Percentiles rank a stretch among this genome's conserved stretches.
phyloP scores from a whole-genome alignment of 2,329 filamentous ascomycete species.

The Tolypocladium cylindrosporum region DNA sequence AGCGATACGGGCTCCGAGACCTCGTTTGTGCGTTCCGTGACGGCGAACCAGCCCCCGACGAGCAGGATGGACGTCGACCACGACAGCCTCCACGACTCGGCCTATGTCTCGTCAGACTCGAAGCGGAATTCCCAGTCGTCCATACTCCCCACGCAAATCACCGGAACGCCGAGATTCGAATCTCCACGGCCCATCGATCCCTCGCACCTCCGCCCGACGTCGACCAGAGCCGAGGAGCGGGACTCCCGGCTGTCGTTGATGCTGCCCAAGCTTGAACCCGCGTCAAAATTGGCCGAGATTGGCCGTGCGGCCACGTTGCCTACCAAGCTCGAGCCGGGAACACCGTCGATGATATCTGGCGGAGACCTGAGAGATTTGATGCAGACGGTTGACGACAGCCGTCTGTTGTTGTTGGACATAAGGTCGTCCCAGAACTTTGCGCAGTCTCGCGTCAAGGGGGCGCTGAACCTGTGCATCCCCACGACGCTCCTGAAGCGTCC shows the following conservation, averaged over 20 bases:
- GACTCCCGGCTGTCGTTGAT: slow-evolving; percentile 46
- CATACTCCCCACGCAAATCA: slow-evolving; percentile 27
- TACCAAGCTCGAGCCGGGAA: slow-evolving; percentile 32
- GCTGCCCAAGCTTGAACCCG: slow-evolving; percentile 33
- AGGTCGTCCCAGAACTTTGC: slow-evolving; percentile 78
- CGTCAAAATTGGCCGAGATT: slow-evolving; percentile 15
- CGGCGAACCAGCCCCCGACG: slow-evolving; percentile 7
- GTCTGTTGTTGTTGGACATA: slow-evolving; percentile 69
- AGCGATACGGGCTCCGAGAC: slow-evolving; percentile 30
- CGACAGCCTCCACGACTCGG: slow-evolving; percentile 39
- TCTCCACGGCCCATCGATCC: slow-evolving; percentile 22
- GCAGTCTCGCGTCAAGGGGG: slow-evolving; percentile 63
- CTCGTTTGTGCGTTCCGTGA: slow-evolving; percentile 14
- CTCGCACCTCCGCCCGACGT: slow-evolving; percentile 12
- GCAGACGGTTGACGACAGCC: slow-evolving; percentile 24
- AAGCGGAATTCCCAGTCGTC: slow-evolving; percentile 43
- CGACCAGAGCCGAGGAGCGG: slow-evolving; percentile 37
- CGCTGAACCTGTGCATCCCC: slow-evolving; percentile 87
- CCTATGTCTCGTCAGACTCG: slow-evolving; percentile 43
- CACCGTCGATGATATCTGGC: slow-evolving; percentile 41
- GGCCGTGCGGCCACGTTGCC: slow-evolving; percentile 43
- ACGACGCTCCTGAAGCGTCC: slow-evolving; percentile 86
- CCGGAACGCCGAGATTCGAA: slow-evolving; percentile 33
- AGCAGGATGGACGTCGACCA: slow-evolving; percentile 33
- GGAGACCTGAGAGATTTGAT: slow-evolving; percentile 48